Evolutionary conservation across 2,329 filamentous ascomycete genomes (phyloP).

Genomic region (Neurospora sp.): DNA sequence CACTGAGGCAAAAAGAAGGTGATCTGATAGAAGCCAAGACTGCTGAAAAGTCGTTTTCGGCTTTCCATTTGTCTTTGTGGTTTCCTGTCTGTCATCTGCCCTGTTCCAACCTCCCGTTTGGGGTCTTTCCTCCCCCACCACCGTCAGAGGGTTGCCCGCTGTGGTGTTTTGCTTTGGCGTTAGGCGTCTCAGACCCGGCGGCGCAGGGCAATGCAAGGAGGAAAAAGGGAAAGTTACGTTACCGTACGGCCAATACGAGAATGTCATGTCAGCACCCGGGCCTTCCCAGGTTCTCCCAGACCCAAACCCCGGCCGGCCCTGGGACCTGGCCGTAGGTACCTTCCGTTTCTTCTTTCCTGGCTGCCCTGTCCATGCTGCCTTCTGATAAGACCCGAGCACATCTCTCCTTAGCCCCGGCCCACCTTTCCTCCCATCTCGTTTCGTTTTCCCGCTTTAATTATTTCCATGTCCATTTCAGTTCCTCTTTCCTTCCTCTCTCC

Average conservation of each 20-base stretch:
- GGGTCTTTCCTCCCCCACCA: neutral
- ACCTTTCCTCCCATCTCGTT: neutral
- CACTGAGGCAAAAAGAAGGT: neutral
- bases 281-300: neutral
- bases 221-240: neutral
- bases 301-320: neutral
- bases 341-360: slow-evolving; percentile 2
- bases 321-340: neutral
- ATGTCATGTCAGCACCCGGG: neutral
- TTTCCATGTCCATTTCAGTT: neutral
- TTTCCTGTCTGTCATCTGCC: neutral
- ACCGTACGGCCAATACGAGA: neutral
- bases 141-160: neutral
- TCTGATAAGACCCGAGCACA: slow-evolving; percentile 1
- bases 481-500: neutral
- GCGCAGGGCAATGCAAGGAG: neutral
- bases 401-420: slow-evolving; percentile 3
- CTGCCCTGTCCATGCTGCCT: neutral
- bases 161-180: neutral
- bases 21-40: neutral
- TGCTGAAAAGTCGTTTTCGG: neutral
- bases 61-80: neutral
- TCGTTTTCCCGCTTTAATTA: slow-evolving; percentile 1
- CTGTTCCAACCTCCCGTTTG: neutral
- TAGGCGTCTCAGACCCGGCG: neutral